Evolutionary conservation across 768 basidiomycete species (phyloP).

Genomic region (Termitomyces sp.): DNA sequence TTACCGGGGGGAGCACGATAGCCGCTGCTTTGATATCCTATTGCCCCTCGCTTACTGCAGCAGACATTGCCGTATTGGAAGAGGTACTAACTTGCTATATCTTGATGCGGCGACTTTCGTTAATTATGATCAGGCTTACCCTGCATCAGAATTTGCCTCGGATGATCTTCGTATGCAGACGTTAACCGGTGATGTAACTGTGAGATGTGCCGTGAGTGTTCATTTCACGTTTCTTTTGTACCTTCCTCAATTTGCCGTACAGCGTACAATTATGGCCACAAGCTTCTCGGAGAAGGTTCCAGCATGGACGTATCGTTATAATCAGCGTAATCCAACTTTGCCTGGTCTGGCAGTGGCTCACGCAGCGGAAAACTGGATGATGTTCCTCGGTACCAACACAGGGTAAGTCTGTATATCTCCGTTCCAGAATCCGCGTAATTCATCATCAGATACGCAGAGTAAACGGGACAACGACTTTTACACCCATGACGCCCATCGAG

Average conservation of each 20-base stretch:
- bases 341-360: slow-evolving; percentile 39
- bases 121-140: slow-evolving; percentile 34
- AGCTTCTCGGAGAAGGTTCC: slow-evolving; percentile 34
- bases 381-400: slow-evolving; percentile 60
- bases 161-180: slow-evolving; percentile 40
- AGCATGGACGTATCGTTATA: slow-evolving; percentile 59
- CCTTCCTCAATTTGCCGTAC: background rate
- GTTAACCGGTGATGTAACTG: slow-evolving; percentile 45
- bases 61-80: slow-evolving; percentile 37
- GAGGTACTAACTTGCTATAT: slow-evolving; percentile 20
- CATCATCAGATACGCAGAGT: slow-evolving; percentile 6
- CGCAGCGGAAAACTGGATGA: slow-evolving; percentile 68
- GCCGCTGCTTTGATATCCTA: slow-evolving; percentile 34
- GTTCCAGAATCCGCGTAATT: background rate
- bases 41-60: slow-evolving; percentile 44
- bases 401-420: slow-evolving; percentile 37
- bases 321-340: slow-evolving; percentile 49
- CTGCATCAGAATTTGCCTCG: slow-evolving; percentile 41
- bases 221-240: background rate
- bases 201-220: slow-evolving; percentile 53
- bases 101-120: background rate
- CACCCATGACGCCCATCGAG: slow-evolving; percentile 39
- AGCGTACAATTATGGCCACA: slow-evolving; percentile 47
- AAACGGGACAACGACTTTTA: slow-evolving; percentile 16
- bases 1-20: slow-evolving; percentile 41